Conservation (phyloP, 306 rosid species). For the Vicia villosa region DNA sequence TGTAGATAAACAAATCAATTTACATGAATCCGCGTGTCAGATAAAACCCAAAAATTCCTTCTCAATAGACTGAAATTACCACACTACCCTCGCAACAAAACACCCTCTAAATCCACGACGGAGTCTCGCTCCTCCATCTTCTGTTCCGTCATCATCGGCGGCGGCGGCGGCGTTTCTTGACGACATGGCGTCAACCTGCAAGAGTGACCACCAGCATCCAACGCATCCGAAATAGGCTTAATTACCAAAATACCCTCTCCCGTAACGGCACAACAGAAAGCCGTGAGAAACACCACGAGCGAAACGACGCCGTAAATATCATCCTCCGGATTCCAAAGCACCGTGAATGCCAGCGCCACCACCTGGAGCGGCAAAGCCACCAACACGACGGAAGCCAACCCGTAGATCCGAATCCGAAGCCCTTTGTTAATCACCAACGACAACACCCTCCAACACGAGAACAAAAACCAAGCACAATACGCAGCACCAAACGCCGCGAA, state of each 20-base stretch:
- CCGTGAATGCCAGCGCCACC: slow-evolving; percentile 40
- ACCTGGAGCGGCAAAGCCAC: slow-evolving; percentile 60
- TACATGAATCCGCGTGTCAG: neutral
- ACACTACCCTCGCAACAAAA: slow-evolving; percentile 4
- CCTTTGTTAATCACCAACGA: slow-evolving; percentile 76
- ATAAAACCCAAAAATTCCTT: slow-evolving; percentile 7
- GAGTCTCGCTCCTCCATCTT: neutral
- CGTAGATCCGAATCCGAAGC: slow-evolving; percentile 51
- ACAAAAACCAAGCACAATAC: slow-evolving; percentile 54
- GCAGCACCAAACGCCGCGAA: slow-evolving; percentile 50
- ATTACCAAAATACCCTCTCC: slow-evolving; percentile 91
- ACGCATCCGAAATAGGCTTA: slow-evolving; percentile 66
- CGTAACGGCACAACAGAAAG: slow-evolving; percentile 50
- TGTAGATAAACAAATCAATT: neutral
- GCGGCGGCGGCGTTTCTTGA: neutral
- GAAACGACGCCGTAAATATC: slow-evolving; percentile 35
- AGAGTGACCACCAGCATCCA: slow-evolving; percentile 55
- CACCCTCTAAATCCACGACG: slow-evolving; percentile 8
- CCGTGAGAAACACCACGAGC: slow-evolving; percentile 51
- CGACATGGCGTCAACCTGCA: slow-evolving; percentile 18
- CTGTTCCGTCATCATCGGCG: neutral
- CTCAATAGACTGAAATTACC: slow-evolving; percentile 11
- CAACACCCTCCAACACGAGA: slow-evolving; percentile 63
- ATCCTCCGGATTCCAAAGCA: slow-evolving; percentile 50
- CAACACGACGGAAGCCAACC: slow-evolving; percentile 41